Evolutionary conservation across 2,329 filamentous ascomycete species (phyloP).

Genomic region (Neofusicoccum parvum): DNA sequence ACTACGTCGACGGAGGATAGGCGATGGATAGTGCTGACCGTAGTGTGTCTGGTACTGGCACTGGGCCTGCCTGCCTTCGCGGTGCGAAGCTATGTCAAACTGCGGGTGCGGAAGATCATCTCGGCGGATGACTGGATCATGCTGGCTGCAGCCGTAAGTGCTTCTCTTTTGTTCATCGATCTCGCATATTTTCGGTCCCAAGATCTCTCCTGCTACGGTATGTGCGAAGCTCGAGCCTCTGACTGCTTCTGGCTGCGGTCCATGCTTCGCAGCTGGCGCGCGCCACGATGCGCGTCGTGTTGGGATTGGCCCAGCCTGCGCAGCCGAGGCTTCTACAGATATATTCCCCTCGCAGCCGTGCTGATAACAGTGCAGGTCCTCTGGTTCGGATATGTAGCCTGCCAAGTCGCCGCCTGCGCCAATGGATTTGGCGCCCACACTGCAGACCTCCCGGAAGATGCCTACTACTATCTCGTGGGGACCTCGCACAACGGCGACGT

Average conservation of each 20-base stretch:
- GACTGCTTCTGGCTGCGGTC: not conserved
- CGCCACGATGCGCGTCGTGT: slow-evolving; percentile 1
- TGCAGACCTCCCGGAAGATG: not conserved
- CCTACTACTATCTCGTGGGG: not conserved
- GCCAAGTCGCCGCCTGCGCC: not conserved
- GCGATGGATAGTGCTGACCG: slow-evolving; percentile 9
- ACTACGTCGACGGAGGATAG: not conserved
- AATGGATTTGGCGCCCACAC: slow-evolving; percentile 15
- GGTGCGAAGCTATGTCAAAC: slow-evolving; percentile 1
- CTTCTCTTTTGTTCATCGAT: not conserved
- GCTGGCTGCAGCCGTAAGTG: not conserved
- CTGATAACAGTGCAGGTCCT: not conserved
- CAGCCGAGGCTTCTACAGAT: not conserved
- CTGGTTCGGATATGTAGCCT: slow-evolving; percentile 3
- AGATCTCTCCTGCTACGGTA: not conserved
- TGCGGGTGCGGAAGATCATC: not conserved
- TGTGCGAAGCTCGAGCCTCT: slow-evolving; percentile 8
- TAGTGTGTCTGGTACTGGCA: slow-evolving; percentile 3
- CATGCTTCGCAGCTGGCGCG: not conserved
- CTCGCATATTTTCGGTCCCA: not conserved
- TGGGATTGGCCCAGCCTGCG: not conserved
- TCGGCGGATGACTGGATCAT: slow-evolving; percentile 10
- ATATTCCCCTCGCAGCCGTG: not conserved
- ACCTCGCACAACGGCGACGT: slow-evolving; percentile 15
- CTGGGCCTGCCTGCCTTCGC: slow-evolving; percentile 3